These are phyloP conservation scores for Cylindrotheca fusiformis DNA, from an alignment of 108 stramenopile genomes.

Conservation along the genomic window DNA sequence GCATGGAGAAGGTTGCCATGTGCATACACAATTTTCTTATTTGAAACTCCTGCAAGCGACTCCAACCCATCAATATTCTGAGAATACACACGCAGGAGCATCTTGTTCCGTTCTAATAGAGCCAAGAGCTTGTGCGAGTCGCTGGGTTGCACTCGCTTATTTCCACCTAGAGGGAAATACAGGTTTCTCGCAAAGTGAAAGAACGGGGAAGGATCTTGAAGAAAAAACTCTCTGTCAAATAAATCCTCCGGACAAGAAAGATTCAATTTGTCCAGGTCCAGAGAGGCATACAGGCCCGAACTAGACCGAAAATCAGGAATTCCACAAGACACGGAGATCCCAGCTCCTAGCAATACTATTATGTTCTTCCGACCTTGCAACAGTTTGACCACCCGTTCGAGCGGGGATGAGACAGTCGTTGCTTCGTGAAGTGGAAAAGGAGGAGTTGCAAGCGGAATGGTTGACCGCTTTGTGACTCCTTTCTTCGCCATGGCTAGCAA, in stretches of 20 bases:
- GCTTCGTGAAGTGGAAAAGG: background rate
- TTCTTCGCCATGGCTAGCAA: background rate
- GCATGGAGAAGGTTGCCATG: constrained; percentile 72
- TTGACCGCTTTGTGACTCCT: background rate
- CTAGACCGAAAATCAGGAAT: constrained; percentile 86
- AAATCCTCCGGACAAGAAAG: constrained; percentile 73
- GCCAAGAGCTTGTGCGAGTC: constrained; percentile 77
- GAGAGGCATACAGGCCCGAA: constrained; percentile 64
- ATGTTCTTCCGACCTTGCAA: constrained; percentile 59
- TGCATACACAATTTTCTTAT: constrained; percentile 73
- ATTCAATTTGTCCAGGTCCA: constrained; percentile 47
- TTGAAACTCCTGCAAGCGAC: constrained; percentile 51
- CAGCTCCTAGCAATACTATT: constrained; percentile 76
- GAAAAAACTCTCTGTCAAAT: constrained; percentile 77
- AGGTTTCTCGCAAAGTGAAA: constrained; percentile 52
- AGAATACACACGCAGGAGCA: constrained; percentile 68
- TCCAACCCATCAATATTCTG: constrained; percentile 89
- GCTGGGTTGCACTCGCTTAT: constrained; percentile 40
- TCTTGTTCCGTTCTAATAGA: constrained; percentile 53
- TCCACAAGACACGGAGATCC: constrained; percentile 75
- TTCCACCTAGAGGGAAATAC: constrained; percentile 40
- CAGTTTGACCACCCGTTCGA: constrained; percentile 27
- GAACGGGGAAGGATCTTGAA: constrained; percentile 73
- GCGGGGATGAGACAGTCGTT: background rate
- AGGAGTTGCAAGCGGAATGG: background rate